Base-by-base conservation (phyloP, 371 early-diverging fungal species). In the Mortierella sp. region DNA sequence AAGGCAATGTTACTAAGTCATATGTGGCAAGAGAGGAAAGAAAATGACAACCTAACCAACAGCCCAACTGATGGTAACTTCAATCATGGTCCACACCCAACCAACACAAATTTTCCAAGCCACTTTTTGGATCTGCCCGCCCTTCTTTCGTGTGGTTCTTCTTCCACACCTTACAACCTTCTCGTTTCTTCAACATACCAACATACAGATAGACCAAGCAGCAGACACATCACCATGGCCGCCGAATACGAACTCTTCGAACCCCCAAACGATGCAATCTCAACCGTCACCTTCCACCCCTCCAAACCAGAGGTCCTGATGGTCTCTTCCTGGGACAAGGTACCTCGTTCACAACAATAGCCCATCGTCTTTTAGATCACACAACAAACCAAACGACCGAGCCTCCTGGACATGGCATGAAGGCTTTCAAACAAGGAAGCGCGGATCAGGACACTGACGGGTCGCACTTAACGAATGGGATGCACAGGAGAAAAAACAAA, bases 291-390 rank as follows among this genome's bases (percentile, higher is more conserved):
- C 4, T 99, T 98, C 84, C 89, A 90, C 79, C 94, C 94, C 18
- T 84, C 85, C 14, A 93, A 94, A 72, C 89, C 94, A 21, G 83
- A 85, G 32, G 80, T 92, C 27, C 89, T 99, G 32, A 90, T 96
- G 51, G 96, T 91, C 11, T 92, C 97, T 27, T 96, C 96, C 11
- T 99, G 99, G 99, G 98, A 99, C 88, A 93, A 90, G 90, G 96
- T 95, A 91, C 48, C 10, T 54, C 74, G 14, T 14, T 56, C 46
- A 41, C n/a, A 38, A 32, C 32, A 4, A 46, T 21, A n/a, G 21
- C 12, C 14, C 48, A 46, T 46, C 48, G 2, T 46, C 14, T 6
- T 2, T 32, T 32, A 5, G 32, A 63, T 56, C 56, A 56, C 27
- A 18, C 16, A 32, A 21, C 24, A 0, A 10, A 1, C 11, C 11